Evolutionary conservation across 805 yeast genomes (phyloP).

Genomic region (Yarrowia osloensis): DNA sequence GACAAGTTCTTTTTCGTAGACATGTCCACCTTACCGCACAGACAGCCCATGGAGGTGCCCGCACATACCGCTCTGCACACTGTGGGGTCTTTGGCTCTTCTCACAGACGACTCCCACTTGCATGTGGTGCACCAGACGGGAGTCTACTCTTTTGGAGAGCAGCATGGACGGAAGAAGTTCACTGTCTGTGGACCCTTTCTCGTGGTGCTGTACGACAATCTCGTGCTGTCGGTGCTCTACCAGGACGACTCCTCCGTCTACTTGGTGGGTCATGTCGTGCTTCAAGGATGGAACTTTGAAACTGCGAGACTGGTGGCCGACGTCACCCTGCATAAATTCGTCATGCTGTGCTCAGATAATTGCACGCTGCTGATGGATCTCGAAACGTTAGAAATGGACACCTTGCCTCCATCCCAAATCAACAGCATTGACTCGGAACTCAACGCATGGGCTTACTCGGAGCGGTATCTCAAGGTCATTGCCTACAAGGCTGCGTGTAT

Average conservation of each 20-base stretch:
- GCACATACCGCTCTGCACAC: slow-evolving; percentile 3
- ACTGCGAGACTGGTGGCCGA: slow-evolving; percentile 16
- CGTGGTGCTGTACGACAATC: slow-evolving; percentile 16
- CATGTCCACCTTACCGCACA: neutral
- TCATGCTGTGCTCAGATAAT: slow-evolving; percentile 27
- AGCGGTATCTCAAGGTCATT: slow-evolving; percentile 21
- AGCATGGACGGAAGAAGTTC: slow-evolving; percentile 8
- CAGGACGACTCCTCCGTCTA: slow-evolving; percentile 10
- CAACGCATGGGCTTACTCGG: slow-evolving; percentile 24
- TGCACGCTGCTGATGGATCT: slow-evolving; percentile 17
- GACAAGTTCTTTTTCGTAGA: slow-evolving; percentile 6
- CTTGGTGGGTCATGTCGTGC: slow-evolving; percentile 11
- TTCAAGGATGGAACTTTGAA: slow-evolving; percentile 17
- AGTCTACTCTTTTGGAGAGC: slow-evolving; percentile 25
- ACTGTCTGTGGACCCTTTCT: slow-evolving; percentile 14
- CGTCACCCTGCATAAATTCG: slow-evolving; percentile 28
- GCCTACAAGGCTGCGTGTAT: slow-evolving; percentile 11
- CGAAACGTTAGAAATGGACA: slow-evolving; percentile 18
- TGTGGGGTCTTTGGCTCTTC: slow-evolving; percentile 5
- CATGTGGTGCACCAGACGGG: slow-evolving; percentile 18
- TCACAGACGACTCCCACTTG: slow-evolving; percentile 11
- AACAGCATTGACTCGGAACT: slow-evolving; percentile 23
- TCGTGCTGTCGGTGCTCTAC: slow-evolving; percentile 5
- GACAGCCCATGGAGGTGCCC: slow-evolving; percentile 10
- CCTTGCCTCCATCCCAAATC: slow-evolving; percentile 22